phyloP scores from a whole-genome alignment of 2,329 filamentous ascomycete species.

The Corynespora cassiicola region DNA sequence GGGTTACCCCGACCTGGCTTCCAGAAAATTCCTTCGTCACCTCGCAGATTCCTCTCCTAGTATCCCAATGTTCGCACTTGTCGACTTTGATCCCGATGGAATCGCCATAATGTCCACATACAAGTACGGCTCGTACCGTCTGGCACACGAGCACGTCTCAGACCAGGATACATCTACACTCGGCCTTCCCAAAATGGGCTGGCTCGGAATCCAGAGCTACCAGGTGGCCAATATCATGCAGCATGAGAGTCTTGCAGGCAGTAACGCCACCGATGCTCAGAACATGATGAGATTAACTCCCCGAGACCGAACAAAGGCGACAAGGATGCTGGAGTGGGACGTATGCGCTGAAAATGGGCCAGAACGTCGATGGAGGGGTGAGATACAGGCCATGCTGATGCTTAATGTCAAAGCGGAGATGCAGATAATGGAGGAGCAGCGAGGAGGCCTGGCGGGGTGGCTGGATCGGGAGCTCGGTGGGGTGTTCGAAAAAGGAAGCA shows the following conservation, averaged over 20 bases:
- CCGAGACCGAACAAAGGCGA: constrained; percentile 66
- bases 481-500: constrained; percentile 4
- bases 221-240: constrained; percentile 28
- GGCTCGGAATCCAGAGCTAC: constrained; percentile 66
- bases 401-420: constrained; percentile 80
- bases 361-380: constrained; percentile 53
- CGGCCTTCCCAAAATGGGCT: constrained; percentile 60
- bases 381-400: constrained; percentile 76
- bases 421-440: constrained; percentile 65
- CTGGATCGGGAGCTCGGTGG: constrained; percentile 30
- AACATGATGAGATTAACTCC: constrained; percentile 58
- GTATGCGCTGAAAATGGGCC: constrained; percentile 37
- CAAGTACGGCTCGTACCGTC: constrained; percentile 69
- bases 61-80: constrained; percentile 66
- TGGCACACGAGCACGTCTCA: constrained; percentile 64
- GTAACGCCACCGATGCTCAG: constrained; percentile 32
- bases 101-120: constrained; percentile 77
- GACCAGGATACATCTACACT: constrained; percentile 38
- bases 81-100: constrained; percentile 81
- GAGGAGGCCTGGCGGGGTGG: constrained; percentile 40
- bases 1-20: constrained; percentile 80
- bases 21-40: constrained; percentile 67
- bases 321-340: constrained; percentile 58
- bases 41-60: constrained; percentile 42
- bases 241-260: constrained; percentile 18